These are phyloP conservation scores for Sistotremastrum niveocremeum DNA, from an alignment of 768 basidiomycete species.

Conservation along the genomic window DNA sequence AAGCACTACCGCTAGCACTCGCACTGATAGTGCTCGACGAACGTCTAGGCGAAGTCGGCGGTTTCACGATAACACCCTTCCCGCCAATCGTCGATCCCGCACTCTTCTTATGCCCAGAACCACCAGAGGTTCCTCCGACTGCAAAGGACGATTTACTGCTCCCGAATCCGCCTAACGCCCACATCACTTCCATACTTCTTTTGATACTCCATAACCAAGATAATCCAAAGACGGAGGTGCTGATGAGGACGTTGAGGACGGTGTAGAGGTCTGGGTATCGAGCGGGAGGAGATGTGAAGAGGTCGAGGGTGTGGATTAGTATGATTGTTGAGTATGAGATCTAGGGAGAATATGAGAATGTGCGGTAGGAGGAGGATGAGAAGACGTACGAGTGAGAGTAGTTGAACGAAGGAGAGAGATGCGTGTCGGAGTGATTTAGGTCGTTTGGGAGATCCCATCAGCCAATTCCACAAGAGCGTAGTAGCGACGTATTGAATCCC, in stretches of 20 bases:
- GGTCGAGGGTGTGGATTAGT: constrained; percentile 50
- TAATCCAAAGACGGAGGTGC: constrained; percentile 66
- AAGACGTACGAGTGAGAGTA: constrained; percentile 37
- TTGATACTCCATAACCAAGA: constrained; percentile 88
- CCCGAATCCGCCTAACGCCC: constrained; percentile 55
- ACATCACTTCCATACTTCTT: constrained; percentile 62
- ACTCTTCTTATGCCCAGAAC: too few relatives aligned
- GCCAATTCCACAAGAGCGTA: constrained; percentile 65
- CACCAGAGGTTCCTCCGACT: too few relatives aligned
- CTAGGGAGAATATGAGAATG: constrained; percentile 19
- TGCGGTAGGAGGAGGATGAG: not conserved
- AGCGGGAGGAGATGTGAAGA: constrained; percentile 45
- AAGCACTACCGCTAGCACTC: too few relatives aligned
- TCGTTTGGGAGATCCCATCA: constrained; percentile 48
- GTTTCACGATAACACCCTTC: too few relatives aligned
- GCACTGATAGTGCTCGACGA: too few relatives aligned
- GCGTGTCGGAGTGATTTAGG: constrained; percentile 30
- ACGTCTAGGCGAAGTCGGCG: too few relatives aligned
- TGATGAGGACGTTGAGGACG: constrained; percentile 73
- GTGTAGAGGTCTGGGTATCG: constrained; percentile 78
- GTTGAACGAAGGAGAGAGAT: constrained; percentile 12
- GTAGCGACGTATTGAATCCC: constrained; percentile 59
- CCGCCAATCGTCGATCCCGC: too few relatives aligned
- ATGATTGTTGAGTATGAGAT: constrained; percentile 41
- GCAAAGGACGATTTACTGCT: constrained; percentile 4